Evolutionary conservation across 106 monocot genomes (phyloP).

Genomic region (Apostasia ramifera): DNA sequence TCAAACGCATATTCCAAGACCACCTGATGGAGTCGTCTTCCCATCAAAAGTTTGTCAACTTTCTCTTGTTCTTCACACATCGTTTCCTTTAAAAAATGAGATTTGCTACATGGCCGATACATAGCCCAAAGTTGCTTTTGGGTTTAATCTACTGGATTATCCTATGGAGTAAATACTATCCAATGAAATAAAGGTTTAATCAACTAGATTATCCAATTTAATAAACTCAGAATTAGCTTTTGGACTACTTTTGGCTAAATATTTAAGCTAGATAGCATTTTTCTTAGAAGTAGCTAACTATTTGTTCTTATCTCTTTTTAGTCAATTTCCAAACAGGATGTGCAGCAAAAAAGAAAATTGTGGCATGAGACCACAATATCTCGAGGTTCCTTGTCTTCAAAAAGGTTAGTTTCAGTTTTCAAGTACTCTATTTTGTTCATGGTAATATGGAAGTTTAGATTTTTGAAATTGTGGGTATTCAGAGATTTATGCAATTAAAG

Average conservation of each 20-base stretch:
- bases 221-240: no score
- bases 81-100: background rate
- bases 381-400: background rate
- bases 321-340: constrained; percentile 10
- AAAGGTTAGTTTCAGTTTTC: background rate
- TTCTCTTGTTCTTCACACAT: background rate
- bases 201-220: no score
- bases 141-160: no score
- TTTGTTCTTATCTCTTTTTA: background rate
- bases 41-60: constrained; percentile 9
- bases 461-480: background rate
- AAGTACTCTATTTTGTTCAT: background rate
- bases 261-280: background rate
- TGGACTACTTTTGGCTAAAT: no score
- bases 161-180: no score
- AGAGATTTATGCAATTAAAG: background rate
- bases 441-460: background rate
- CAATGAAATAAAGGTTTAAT: no score
- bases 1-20: constrained; percentile 10
- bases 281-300: background rate
- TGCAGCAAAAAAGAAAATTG: constrained; percentile 3
- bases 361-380: constrained; percentile 11
- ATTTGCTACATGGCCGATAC: no score
- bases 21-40: constrained; percentile 13
- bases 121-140: no score